Conservation (phyloP, 805 yeast genomes). For the Schizosaccharomyces octosporus region DNA sequence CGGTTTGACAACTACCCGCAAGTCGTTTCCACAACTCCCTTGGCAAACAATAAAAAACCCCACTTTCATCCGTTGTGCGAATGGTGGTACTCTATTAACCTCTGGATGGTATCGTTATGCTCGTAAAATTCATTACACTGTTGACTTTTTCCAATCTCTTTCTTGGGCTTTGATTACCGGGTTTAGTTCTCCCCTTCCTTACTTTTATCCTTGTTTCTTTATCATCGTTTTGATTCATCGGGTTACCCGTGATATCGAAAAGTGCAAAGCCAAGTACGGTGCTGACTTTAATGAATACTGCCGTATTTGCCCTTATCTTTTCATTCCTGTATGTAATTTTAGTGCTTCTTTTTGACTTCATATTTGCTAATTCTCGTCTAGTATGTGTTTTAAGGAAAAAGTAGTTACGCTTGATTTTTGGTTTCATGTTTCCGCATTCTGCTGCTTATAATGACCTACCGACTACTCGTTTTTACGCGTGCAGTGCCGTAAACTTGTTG, state of each 20-base stretch:
- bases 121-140: conserved; percentile 84
- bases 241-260: conserved; percentile 63
- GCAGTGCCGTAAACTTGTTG: too few relatives aligned
- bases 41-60: conserved; percentile 65
- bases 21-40: conserved; percentile 83
- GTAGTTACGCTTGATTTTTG: too few relatives aligned
- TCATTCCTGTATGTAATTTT: conserved; percentile 32
- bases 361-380: not conserved
- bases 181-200: conserved; percentile 64
- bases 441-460: too few relatives aligned
- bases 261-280: conserved; percentile 73
- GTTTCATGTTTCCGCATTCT: too few relatives aligned
- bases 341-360: not conserved
- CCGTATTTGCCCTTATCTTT: conserved; percentile 71
- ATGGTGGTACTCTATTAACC: conserved; percentile 61
- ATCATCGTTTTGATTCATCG: conserved; percentile 69
- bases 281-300: conserved; percentile 76
- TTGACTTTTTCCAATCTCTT: conserved; percentile 67
- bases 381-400: too few relatives aligned
- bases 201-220: conserved; percentile 89
- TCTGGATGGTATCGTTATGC: conserved; percentile 93
- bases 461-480: too few relatives aligned
- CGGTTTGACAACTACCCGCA: conserved; percentile 56
- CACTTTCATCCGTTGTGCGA: conserved; percentile 54
- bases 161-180: conserved; percentile 90